Evolutionary conservation across 2,329 filamentous ascomycete species (phyloP).

Genomic region (Neoarthrinium moseri): DNA sequence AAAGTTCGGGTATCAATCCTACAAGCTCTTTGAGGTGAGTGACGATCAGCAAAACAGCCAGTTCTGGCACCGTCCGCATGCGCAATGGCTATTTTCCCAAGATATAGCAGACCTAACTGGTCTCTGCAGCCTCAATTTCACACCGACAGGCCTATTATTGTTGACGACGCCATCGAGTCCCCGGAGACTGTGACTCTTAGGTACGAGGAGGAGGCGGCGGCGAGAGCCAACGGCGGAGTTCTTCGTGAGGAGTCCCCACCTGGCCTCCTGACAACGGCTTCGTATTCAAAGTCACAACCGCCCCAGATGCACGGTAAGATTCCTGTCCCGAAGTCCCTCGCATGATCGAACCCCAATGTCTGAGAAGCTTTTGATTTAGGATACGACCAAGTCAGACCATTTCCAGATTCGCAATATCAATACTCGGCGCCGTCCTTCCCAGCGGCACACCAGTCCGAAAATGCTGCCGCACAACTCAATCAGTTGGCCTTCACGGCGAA

Average conservation of each 20-base stretch:
- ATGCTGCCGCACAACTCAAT: constrained; percentile 50
- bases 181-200: constrained; percentile 55
- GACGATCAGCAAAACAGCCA: constrained; percentile 19
- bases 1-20: constrained; percentile 55
- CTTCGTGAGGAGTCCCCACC: constrained; percentile 56
- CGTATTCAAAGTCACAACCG: constrained; percentile 74
- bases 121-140: constrained; percentile 49
- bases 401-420: constrained; percentile 56
- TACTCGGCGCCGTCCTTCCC: constrained; percentile 49
- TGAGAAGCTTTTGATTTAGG: constrained; percentile 33
- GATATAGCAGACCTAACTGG: constrained; percentile 7
- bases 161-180: constrained; percentile 57
- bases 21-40: constrained; percentile 62
- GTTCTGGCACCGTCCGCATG: not conserved
- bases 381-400: constrained; percentile 59
- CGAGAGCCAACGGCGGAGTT: constrained; percentile 51
- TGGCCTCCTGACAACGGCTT: constrained; percentile 72
- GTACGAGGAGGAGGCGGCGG: constrained; percentile 55
- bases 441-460: constrained; percentile 47
- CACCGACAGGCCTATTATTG: constrained; percentile 54
- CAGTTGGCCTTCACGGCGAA: constrained; percentile 59
- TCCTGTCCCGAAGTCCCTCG: constrained; percentile 4
- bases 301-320: constrained; percentile 80
- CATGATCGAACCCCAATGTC: too few species aligned
- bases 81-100: not conserved